Evolutionary conservation across 345 rosid species (phyloP).

Genomic region (Microcos paniculata): DNA sequence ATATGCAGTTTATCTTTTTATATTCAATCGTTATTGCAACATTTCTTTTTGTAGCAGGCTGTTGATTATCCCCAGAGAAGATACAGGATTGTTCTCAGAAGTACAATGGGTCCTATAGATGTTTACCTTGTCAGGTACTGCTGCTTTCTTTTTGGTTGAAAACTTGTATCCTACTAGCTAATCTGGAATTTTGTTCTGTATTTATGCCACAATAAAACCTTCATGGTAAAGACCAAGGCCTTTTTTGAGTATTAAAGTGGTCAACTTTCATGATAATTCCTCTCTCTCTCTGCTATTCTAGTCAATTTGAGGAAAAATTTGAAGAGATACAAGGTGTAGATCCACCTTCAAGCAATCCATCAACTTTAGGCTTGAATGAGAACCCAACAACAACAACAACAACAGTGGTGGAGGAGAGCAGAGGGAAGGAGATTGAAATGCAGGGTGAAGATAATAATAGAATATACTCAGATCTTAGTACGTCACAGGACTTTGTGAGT

Average conservation of each 20-base stretch:
- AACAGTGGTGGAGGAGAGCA: slow-evolving; percentile 38
- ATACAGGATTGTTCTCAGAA: slow-evolving; percentile 88
- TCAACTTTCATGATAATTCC: background rate
- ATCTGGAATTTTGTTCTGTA: background rate
- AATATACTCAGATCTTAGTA: slow-evolving; percentile 50
- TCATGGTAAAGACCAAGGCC: background rate
- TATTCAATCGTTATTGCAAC: background rate
- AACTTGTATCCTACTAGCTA: background rate
- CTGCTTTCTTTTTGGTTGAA: slow-evolving; percentile 22
- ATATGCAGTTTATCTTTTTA: background rate
- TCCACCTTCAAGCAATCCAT: slow-evolving; percentile 51
- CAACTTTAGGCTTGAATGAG: slow-evolving; percentile 53
- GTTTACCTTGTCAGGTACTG: slow-evolving; percentile 92
- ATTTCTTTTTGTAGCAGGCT: slow-evolving; percentile 45
- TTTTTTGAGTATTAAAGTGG: background rate
- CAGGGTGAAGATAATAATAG: slow-evolving; percentile 49
- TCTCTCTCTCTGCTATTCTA: slow-evolving; percentile 14
- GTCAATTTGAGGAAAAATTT: slow-evolving; percentile 91
- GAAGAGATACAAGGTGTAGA: slow-evolving; percentile 72
- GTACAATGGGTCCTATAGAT: slow-evolving; percentile 98
- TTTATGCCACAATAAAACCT: background rate
- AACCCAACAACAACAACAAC: slow-evolving; percentile 36
- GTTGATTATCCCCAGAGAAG: slow-evolving; percentile 90
- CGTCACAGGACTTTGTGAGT: slow-evolving; percentile 74
- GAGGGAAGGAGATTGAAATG: slow-evolving; percentile 51